Evolutionary conservation across 116 monocot genomes (phyloP), one percentile per base, ranked within the genome.

Genomic region (Iris pallida): DNA sequence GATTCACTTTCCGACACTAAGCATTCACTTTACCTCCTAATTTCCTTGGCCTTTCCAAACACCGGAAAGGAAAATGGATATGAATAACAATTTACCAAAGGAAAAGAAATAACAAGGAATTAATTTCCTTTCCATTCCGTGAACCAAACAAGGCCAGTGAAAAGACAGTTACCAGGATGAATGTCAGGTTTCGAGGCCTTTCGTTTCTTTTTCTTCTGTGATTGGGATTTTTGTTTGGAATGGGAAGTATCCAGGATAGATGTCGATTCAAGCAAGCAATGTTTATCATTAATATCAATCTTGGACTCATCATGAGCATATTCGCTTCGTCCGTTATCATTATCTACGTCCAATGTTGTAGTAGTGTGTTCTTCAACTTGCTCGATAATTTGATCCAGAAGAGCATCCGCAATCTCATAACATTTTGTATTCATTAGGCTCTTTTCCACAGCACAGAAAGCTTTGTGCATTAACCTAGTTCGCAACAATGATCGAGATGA

Each of bases 361-460:
- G 57, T 7, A 57, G 13, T 57, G 7, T 57, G 3, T 8, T 20
- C 42, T 40, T 42, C 59, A 42, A 42, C 59, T 59, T 59, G 59
- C 59, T 59, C 59, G 16, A 59, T 42, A 6, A 42, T 40, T 59
- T 59, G 59, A 59, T 42, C 59, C 5, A 42, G 42, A 42, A 59
- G 59, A 14, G 59, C 12, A 42, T 59, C 59, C 30, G 59, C 59
- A 8, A 42, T 59, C 3, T 59, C 59, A 59, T 10, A 59, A 14
- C 59, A 30, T 14, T 42, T 42, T 10, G 40, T 40, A 42, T 30
- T 59, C 59, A 4, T 30, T 42, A 59, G 42, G 42, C 59, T 42
- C 42, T 42, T 42, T 5, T 59, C 59, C 59, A 59, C 59, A 59
- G 59, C 59, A 42, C 40, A 59, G 14, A 59, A 42, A 13, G 59